Base-by-base conservation (phyloP, 805 yeast species). In the Zygosaccharomyces bisporus region DNA sequence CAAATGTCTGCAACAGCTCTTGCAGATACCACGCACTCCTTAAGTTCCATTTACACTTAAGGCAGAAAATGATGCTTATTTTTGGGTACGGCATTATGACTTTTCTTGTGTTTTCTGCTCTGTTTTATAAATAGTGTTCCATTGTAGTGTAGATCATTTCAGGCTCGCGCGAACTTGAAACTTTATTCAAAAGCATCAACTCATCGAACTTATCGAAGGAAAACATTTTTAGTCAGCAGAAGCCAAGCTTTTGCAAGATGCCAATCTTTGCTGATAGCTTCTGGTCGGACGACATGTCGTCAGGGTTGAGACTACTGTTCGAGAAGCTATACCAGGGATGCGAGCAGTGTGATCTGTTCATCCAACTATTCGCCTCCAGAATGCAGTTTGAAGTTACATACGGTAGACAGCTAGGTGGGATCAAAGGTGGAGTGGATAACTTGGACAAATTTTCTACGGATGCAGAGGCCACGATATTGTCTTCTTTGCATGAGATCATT, bases 11-110 rank as follows among this genome's bases (percentile, higher is more conserved):
- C n/a, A 88, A 66, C 1, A 89, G 68, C 63, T 88, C 96, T 60
- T 86, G 95, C 24, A 80, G 69, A 54, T 86, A 86, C 96, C 96
- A 89, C 0, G 86, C 75, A 1, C 96, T 95, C 9, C 96, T 69
- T 37, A 86, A 74, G 55, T 85, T 84, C 96, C 96, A 88, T 56
- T 84, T 83, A 70, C 96, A 88, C 58, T 76, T 78, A 30, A 84
- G 83, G 60, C 96, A 88, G 65, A 82, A 88, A 52, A 77, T 73
- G 33, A 88, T 86, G 4, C 78, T 67, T 2, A 88, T 76, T 34
- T 79, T 69, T 2, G 95, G 93, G 46, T 72, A 79, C 23, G 59
- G 55, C 61, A 57, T 55, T 4, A n/a, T 30, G 24, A 9, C n/a
- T 25, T 10, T 13, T 18, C 30, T 14, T 24, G 13, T 37, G 25